Evolutionary conservation across 2,329 filamentous ascomycete genomes (phyloP).

Genomic region (Davidsoniella australis): DNA sequence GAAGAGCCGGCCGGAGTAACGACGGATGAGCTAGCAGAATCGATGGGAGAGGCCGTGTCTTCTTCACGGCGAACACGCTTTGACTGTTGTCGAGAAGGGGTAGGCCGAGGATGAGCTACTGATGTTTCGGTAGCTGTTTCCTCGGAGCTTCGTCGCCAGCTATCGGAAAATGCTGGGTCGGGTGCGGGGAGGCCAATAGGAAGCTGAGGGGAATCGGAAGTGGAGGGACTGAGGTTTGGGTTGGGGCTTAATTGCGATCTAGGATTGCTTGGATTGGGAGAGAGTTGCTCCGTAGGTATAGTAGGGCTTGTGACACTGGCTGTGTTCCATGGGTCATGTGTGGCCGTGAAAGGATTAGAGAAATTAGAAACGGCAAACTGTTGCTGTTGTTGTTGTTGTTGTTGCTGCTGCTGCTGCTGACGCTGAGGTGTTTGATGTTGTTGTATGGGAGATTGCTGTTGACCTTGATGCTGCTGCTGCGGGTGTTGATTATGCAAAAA

Average conservation of each 20-base stretch:
- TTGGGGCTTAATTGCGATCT: not conserved
- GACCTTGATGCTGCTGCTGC: not conserved
- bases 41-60: not conserved
- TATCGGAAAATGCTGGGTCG: not conserved
- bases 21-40: not conserved
- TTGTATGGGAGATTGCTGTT: not conserved
- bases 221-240: not conserved
- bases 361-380: not conserved
- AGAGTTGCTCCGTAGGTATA: not conserved
- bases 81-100: conserved; percentile 2
- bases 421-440: no score
- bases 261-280: conserved; percentile 1
- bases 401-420: conserved; percentile 5
- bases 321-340: not conserved
- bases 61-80: conserved; percentile 2
- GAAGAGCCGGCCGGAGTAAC: conserved; percentile 5
- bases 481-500: conserved; percentile 3
- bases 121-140: conserved; percentile 1
- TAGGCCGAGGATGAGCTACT: not conserved
- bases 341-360: not conserved
- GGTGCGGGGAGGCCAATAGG: conserved; percentile 4
- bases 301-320: not conserved
- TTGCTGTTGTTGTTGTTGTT: not conserved
- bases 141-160: not conserved
- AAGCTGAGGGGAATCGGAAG: not conserved